phyloP scores from a whole-genome alignment of 176 grass and related monocot species.

The Juncus effusus region DNA sequence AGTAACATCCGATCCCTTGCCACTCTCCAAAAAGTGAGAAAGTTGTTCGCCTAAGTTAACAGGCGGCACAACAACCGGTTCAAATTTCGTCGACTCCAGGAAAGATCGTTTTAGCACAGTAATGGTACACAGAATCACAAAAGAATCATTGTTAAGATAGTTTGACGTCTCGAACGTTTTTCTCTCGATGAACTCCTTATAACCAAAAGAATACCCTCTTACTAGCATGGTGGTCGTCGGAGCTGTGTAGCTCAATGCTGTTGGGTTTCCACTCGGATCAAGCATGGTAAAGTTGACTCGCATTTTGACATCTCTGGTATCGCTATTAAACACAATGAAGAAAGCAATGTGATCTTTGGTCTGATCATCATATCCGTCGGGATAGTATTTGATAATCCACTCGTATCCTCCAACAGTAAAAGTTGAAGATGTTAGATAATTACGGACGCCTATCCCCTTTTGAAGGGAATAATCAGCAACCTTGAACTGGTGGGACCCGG shows the following conservation, averaged over 20 bases:
- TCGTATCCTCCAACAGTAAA: conserved; percentile 10
- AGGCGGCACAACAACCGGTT: conserved; percentile 2
- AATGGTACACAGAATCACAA: conserved; percentile 10
- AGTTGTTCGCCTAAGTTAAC: conserved; percentile 10
- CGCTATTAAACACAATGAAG: not conserved
- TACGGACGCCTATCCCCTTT: not conserved
- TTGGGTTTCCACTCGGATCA: not conserved
- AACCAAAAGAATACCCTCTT: not conserved
- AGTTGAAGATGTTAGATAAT: not conserved
- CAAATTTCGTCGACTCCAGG: not conserved
- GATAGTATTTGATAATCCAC: conserved; percentile 13
- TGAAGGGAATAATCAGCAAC: not conserved
- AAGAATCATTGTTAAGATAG: conserved; percentile 25
- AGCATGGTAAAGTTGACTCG: not conserved
- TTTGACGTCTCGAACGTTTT: not conserved
- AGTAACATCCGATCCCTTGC: conserved; percentile 17
- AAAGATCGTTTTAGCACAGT: conserved; percentile 11
- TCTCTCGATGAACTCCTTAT: not conserved
- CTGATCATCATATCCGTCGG: not conserved
- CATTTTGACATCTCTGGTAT: not conserved
- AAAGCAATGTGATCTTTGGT: not conserved
- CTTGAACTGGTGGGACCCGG: not conserved
- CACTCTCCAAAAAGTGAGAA: conserved; percentile 4
- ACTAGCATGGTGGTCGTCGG: not conserved
- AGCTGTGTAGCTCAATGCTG: not conserved